Evolutionary conservation across 2,329 filamentous ascomycete genomes (phyloP).

Genomic region (Aureobasidium lini): DNA sequence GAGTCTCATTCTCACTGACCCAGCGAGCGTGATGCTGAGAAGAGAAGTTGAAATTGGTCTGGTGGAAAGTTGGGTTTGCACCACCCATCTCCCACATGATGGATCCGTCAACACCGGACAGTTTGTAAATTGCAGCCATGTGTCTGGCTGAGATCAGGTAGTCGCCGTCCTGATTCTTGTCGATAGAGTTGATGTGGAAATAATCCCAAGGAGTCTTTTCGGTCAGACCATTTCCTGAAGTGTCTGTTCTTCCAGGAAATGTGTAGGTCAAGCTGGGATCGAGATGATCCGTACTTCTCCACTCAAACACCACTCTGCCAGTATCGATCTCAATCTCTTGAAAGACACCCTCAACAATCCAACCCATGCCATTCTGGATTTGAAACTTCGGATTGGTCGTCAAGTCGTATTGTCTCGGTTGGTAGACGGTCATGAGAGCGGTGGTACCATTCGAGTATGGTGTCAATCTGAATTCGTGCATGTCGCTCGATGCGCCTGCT

Average conservation of each 20-base stretch:
- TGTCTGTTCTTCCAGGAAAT: constrained; percentile 34
- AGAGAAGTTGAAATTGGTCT: constrained; percentile 41
- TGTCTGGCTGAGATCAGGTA: constrained; percentile 44
- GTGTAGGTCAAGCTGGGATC: constrained; percentile 43
- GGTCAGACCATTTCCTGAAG: constrained; percentile 40
- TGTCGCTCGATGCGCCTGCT: constrained; percentile 39
- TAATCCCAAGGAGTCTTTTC: constrained; percentile 45
- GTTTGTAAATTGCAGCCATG: constrained; percentile 40
- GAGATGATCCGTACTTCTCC: constrained; percentile 52
- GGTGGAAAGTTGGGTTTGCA: constrained; percentile 38
- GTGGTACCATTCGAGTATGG: constrained; percentile 35
- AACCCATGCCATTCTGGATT: constrained; percentile 38
- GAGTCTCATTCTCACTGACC: constrained; percentile 36
- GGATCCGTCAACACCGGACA: constrained; percentile 38
- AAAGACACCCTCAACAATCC: constrained; percentile 46
- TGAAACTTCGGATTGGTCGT: constrained; percentile 31
- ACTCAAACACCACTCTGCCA: constrained; percentile 51
- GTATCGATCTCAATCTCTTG: constrained; percentile 50
- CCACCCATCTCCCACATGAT: constrained; percentile 47
- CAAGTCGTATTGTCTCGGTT: constrained; percentile 39
- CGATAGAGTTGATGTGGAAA: constrained; percentile 48
- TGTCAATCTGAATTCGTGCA: constrained; percentile 46
- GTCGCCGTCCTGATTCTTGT: constrained; percentile 42
- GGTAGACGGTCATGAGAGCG: constrained; percentile 32
- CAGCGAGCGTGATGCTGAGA: constrained; percentile 49